Evolutionary conservation across 208 protist species (phyloP), one percentile per base, ranked within the genome.

Genomic region (Naegleria fowleri): DNA sequence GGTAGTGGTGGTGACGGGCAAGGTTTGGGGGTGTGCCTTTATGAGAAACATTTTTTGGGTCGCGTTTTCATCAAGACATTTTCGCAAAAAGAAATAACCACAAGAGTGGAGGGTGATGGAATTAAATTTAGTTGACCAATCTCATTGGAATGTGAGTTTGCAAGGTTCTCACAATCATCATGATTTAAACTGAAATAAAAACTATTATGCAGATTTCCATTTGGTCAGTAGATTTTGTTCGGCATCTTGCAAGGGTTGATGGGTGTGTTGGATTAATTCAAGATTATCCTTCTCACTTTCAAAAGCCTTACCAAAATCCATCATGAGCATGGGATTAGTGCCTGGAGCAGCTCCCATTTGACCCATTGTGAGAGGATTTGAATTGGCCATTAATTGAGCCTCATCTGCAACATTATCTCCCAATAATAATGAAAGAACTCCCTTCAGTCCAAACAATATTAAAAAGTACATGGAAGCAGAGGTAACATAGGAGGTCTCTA

Each of bases 401-500:
- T 89, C 86, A 89, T 89, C 86, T 40, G 48, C 86, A 40, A 41
- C 86, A 48, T 94, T 95, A 67, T 96, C 94, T 83, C 97, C 97
- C 13, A 98, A 94, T 6, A 99, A 67, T 19, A 99, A 95, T 91
- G 97, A 94, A 48, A 98, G 94, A 84, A 99, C 92, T 33, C 98
- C 98, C 33, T 97, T 95, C 22, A 97, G 95, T 91, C 98, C 98
- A 51, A 97, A 98, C 93, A 98, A 96, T 91, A 97, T 97, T 9
- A 99, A 92, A 91, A 99, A 98, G 94, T 98, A 99, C 95, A 98
- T 96, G 83, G 96, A 98, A 51, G 98, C 92, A 16, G 97, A 98
- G 36, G 96, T 98, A 22, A 99, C 97, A 92, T 98, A 99, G 92
- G 94, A 96, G 67, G 98, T 97, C 90, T 98, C 97, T 0, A 99